These are phyloP conservation scores for Arctostaphylos glauca DNA, from an alignment of 148 eudicot species.

Conservation along the genomic window DNA sequence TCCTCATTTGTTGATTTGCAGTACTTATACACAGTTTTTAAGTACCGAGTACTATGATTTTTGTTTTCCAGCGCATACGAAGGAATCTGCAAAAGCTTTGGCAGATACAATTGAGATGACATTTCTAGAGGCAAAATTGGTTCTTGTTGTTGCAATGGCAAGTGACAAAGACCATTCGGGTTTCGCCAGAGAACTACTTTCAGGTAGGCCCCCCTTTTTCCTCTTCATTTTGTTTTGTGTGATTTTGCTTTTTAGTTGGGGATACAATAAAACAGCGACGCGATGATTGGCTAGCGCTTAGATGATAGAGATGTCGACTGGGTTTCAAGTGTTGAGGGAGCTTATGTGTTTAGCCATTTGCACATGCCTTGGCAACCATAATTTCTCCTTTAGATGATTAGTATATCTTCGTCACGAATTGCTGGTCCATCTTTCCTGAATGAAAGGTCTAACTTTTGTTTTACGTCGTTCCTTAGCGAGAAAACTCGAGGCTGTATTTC, in stretches of 20 bases:
- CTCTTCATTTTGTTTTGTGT: neutral
- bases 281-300: neutral
- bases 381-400: neutral
- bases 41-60: neutral
- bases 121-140: conserved; percentile 47
- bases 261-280: neutral
- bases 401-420: neutral
- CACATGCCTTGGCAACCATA: neutral
- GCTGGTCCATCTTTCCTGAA: neutral
- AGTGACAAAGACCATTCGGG: conserved; percentile 90
- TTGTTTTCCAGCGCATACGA: conserved; percentile 76
- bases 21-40: neutral
- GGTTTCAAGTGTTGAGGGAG: too few species aligned
- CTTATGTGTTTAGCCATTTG: too few species aligned
- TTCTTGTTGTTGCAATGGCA: conserved; percentile 92
- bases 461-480: conserved; percentile 25
- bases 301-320: neutral
- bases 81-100: conserved; percentile 88
- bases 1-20: neutral
- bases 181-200: conserved; percentile 74
- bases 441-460: neutral
- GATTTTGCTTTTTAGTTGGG: neutral
- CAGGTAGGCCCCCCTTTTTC: conserved; percentile 31
- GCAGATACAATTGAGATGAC: conserved; percentile 53
- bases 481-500: conserved; percentile 42